phyloP scores from a whole-genome alignment of 1,284 basidiomycete species.

The Mycena sp. region DNA sequence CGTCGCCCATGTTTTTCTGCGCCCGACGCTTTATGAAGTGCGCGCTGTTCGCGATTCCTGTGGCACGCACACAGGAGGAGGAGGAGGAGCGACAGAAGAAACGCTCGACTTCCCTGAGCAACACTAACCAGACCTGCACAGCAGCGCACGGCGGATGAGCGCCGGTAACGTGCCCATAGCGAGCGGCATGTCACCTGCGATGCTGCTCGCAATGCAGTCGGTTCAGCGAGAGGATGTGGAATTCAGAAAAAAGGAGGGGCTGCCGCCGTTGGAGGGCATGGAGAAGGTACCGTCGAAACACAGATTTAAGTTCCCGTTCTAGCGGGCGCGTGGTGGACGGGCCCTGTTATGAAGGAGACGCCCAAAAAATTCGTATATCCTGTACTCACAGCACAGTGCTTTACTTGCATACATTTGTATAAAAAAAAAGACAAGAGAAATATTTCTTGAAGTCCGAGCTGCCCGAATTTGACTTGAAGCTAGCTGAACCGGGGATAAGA shows the following conservation, averaged over 20 bases:
- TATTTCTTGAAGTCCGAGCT: not conserved
- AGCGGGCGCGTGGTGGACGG: not conserved
- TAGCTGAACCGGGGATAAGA: too few species aligned
- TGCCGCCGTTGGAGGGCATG: too few species aligned
- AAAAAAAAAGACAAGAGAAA: not conserved
- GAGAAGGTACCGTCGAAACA: not conserved
- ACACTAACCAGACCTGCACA: not conserved
- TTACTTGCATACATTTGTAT: not conserved
- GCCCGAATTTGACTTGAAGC: too few species aligned
- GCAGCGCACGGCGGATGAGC: not conserved
- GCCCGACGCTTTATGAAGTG: constrained; percentile 14
- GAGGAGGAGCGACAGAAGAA: not conserved
- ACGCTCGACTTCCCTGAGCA: not conserved
- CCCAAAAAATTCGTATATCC: too few species aligned
- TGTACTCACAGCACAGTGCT: not conserved
- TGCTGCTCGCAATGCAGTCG: constrained; percentile 25
- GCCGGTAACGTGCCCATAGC: too few species aligned
- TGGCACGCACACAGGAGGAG: constrained; percentile 7
- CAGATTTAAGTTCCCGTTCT: constrained; percentile 16
- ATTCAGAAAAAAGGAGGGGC: constrained; percentile 21
- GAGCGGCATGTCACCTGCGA: constrained; percentile 12
- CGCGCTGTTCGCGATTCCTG: not conserved
- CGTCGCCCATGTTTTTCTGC: constrained; percentile 9
- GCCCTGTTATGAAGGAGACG: not conserved
- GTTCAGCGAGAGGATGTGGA: constrained; percentile 21